These are phyloP conservation scores for Dorcoceras hygrometricum DNA, from an alignment of 257 asterid species.

Conservation along the genomic window DNA sequence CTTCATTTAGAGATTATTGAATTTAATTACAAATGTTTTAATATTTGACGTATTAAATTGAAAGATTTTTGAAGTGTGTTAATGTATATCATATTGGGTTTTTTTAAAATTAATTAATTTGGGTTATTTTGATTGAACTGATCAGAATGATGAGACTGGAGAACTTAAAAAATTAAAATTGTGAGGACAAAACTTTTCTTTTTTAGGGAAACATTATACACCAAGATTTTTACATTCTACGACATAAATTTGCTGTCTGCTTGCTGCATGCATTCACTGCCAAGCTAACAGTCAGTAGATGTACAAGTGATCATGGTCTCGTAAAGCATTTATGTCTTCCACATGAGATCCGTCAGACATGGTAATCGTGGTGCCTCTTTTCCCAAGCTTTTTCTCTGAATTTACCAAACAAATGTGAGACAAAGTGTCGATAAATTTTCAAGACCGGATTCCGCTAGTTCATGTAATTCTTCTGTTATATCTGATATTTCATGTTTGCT, in stretches of 20 bases:
- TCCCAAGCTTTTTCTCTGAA: slow-evolving; percentile 68
- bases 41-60: too few species aligned
- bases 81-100: too few species aligned
- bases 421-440: neutral
- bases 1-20: too few species aligned
- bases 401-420: slow-evolving; percentile 22
- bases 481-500: neutral
- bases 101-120: too few species aligned
- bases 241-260: neutral
- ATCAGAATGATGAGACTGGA: too few species aligned
- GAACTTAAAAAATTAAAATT: too few species aligned
- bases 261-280: neutral
- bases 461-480: neutral
- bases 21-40: too few species aligned
- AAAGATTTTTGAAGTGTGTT: too few species aligned
- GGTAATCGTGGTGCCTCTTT: slow-evolving; percentile 53
- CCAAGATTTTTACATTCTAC: neutral
- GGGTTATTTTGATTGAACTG: too few species aligned
- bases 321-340: slow-evolving; percentile 63
- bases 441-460: neutral
- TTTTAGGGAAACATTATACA: neutral
- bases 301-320: slow-evolving; percentile 82
- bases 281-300: slow-evolving; percentile 35
- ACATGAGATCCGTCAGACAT: slow-evolving; percentile 71
- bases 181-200: neutral